Evolutionary conservation across 495 filamentous ascomycete genomes (phyloP), one percentile per base, ranked within the genome.

Genomic region (Entonaema liquescens): DNA sequence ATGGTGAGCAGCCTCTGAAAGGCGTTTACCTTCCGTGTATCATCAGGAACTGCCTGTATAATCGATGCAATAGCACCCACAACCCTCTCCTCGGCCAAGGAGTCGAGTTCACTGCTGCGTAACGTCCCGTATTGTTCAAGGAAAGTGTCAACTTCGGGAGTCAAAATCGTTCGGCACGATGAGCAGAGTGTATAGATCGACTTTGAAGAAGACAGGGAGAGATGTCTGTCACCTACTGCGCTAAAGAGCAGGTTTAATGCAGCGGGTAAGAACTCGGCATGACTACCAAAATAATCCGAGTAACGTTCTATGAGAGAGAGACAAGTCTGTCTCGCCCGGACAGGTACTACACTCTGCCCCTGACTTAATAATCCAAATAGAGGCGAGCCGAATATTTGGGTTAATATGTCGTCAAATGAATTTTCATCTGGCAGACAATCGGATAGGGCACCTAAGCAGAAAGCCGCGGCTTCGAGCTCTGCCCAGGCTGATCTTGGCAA

Each of bases 41-140:
- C 89, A 0, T 85, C 80, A 6, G 86, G 82, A 28, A 95, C 79
- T 35, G 91, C 92, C 73, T 97, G 93, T 36, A 97, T 88, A 60
- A 98, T 92, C 13, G 90, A 88, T 7, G 93, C 88, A 59, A 98
- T 95, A 7, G 90, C 93, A 63, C 92, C 91, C 12, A 97, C 79
- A 2, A 98, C 88, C 49, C 86, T 87, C 70, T 95, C 92, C 81
- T 97, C 95, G 0, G 90, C 91, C 26, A 87, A 80, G 13, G 85
- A 84, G 28, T 93, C 92, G 7, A 91, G 84, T 25, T 84, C 83
- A 56, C 78, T 78, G 36, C 85, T 81, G 68, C 95, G 91, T 17
- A 83, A 74, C 8, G 85, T 78, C 62, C 88, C 83, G 71, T 94
- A 94, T 73, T 95, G 91, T 26, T 88, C 82, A 15, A 99, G 83